Evolutionary conservation across 1,139 yeast species (phyloP).

Genomic region (Cylindricascospora bacillispora): DNA sequence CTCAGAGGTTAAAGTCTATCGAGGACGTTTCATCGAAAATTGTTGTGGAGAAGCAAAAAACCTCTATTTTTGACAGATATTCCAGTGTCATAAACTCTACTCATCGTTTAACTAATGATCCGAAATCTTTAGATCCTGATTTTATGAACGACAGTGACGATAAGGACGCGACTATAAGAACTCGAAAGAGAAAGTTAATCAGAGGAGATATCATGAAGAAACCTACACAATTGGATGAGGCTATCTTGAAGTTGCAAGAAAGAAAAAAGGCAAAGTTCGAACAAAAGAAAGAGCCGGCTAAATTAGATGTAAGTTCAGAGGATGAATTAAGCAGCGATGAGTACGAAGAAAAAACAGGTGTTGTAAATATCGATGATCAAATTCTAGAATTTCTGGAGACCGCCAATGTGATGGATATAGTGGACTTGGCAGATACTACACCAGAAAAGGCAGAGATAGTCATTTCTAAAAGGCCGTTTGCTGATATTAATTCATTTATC

Average conservation of each 20-base stretch:
- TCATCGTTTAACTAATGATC: constrained; percentile 2
- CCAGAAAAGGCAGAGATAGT: constrained; percentile 55
- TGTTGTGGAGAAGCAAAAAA: constrained; percentile 38
- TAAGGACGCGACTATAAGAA: constrained; percentile 2
- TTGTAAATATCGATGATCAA: constrained; percentile 46
- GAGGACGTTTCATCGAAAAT: constrained; percentile 35
- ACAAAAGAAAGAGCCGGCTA: constrained; percentile 3
- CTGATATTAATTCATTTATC: constrained; percentile 36
- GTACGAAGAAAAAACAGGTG: constrained; percentile 29
- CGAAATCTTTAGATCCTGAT: constrained; percentile 1
- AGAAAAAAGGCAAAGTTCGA: constrained; percentile 9
- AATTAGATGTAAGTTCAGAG: constrained; percentile 7
- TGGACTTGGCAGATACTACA: constrained; percentile 65
- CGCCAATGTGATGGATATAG: constrained; percentile 61
- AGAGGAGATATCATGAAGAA: constrained; percentile 17
- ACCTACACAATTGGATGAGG: constrained; percentile 15
- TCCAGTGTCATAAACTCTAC: constrained; percentile 21
- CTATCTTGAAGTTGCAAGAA: constrained; percentile 12
- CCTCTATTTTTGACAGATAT: constrained; percentile 34
- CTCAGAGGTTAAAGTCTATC: constrained; percentile 8
- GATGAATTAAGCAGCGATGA: constrained; percentile 26
- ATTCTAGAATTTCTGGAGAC: constrained; percentile 68
- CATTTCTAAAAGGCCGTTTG: constrained; percentile 60
- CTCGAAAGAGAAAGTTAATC: constrained; percentile 18
- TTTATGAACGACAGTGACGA: constrained; percentile 1